A percentile compares a stretch with the other conserved stretches of the same genome.
Conservation (phyloP, 257 asterid species). For the Avicennia marina region DNA sequence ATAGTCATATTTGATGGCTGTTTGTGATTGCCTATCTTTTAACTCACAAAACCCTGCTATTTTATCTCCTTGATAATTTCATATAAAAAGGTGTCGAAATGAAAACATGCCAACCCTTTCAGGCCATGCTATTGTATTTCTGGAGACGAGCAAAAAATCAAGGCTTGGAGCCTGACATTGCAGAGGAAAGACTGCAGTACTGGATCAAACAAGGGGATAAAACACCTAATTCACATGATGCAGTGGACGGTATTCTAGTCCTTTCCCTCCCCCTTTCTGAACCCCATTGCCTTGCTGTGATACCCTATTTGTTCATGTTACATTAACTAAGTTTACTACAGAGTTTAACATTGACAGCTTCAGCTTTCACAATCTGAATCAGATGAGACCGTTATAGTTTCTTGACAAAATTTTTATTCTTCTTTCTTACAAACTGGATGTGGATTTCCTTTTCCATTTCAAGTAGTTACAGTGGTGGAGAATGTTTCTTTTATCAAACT, state of each 20-base stretch:
- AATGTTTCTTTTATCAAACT: no score
- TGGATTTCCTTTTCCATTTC: not conserved
- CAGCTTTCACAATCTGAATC: no score
- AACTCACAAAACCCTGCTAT: not conserved
- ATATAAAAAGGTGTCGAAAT: no score
- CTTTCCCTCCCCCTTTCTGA: not conserved
- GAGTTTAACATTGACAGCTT: not conserved
- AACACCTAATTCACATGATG: constrained; percentile 62
- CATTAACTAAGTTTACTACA: not conserved
- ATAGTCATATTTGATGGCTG: no score
- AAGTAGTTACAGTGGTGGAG: no score
- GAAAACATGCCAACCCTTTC: no score
- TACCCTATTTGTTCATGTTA: not conserved
- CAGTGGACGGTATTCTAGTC: constrained; percentile 73
- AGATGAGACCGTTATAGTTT: no score
- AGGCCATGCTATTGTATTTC: constrained; percentile 82
- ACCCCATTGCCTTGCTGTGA: not conserved
- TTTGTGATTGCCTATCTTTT: no score
- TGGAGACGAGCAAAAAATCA: constrained; percentile 82
- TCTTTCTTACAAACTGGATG: not conserved
- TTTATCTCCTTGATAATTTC: not conserved
- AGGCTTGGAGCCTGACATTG: constrained; percentile 70
- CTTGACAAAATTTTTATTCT: no score
- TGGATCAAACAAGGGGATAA: constrained; percentile 65
- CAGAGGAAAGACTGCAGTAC: constrained; percentile 64